A percentile compares a stretch with the other conserved stretches of the same genome.
Conservation (phyloP, 495 filamentous ascomycete species). For the Haplographium delicatum region DNA sequence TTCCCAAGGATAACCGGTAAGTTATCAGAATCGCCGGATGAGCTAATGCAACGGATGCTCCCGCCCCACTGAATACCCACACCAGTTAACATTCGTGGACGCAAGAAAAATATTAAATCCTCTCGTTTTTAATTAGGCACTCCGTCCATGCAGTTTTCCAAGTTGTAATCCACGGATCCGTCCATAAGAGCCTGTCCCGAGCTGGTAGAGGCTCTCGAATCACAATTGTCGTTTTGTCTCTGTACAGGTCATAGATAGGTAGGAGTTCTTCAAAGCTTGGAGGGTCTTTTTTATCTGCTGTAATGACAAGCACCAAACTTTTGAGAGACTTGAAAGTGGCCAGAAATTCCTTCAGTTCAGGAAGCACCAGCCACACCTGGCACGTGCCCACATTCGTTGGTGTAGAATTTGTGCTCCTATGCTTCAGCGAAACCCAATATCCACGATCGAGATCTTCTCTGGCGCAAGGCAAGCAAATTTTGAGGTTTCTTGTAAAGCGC, state of each 20-base stretch:
- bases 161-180: neutral
- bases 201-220: neutral
- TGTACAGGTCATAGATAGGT: constrained; percentile 1
- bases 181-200: too few relatives aligned
- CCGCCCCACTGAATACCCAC: too few relatives aligned
- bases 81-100: neutral
- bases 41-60: too few relatives aligned
- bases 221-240: neutral
- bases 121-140: neutral
- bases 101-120: neutral
- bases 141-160: constrained; percentile 12
- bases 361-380: constrained; percentile 7
- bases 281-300: neutral
- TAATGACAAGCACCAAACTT: constrained; percentile 1
- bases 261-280: constrained; percentile 14
- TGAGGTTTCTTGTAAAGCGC: constrained; percentile 6
- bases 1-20: too few relatives aligned
- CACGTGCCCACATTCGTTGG: too few relatives aligned
- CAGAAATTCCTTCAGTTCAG: constrained; percentile 7
- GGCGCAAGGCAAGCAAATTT: constrained; percentile 6
- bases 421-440: constrained; percentile 1
- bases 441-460: neutral
- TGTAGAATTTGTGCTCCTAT: neutral
- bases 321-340: neutral
- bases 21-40: too few relatives aligned